Percentiles rank a stretch among this genome's conserved stretches.
Conservation (phyloP, 495 filamentous ascomycete species). For the Xylaria longipes region DNA sequence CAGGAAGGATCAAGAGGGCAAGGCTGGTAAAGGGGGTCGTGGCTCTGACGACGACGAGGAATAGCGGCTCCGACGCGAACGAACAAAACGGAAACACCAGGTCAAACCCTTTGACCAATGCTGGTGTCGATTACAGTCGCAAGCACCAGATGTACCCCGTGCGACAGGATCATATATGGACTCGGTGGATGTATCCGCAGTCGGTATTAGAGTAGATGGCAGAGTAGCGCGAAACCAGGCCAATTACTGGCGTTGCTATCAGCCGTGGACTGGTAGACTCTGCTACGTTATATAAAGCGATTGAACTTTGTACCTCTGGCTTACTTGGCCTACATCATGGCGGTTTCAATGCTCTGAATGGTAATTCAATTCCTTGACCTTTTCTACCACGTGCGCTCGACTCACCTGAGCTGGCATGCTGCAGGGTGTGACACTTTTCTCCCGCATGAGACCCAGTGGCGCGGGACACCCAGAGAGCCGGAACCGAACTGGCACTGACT, state of each 20-base stretch:
- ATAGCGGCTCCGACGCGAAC: slow-evolving; percentile 29
- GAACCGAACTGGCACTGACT: slow-evolving; percentile 15
- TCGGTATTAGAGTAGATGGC: slow-evolving; percentile 20
- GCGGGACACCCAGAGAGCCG: slow-evolving; percentile 16
- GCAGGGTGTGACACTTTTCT: slow-evolving; percentile 17
- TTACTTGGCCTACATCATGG: not conserved
- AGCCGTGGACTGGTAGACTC: not conserved
- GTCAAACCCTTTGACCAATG: not conserved
- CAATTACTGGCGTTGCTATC: not conserved
- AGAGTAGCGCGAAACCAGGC: not conserved
- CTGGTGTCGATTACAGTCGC: not conserved
- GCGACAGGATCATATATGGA: slow-evolving; percentile 1
- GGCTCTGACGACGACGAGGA: slow-evolving; percentile 71
- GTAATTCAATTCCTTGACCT: not conserved
- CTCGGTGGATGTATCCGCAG: not conserved
- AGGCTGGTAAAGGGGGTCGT: slow-evolving; percentile 56
- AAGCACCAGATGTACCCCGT: not conserved
- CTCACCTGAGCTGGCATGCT: slow-evolving; percentile 11
- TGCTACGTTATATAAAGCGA: slow-evolving; percentile 8
- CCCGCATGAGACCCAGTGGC: slow-evolving; percentile 15
- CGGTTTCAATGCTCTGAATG: not conserved
- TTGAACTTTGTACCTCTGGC: not conserved
- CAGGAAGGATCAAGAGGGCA: slow-evolving; percentile 78
- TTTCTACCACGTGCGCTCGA: not conserved
- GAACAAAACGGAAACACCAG: not conserved